phyloP scores from a whole-genome alignment of 495 filamentous ascomycete genomes.

The Trichoderma orchidacearum region DNA sequence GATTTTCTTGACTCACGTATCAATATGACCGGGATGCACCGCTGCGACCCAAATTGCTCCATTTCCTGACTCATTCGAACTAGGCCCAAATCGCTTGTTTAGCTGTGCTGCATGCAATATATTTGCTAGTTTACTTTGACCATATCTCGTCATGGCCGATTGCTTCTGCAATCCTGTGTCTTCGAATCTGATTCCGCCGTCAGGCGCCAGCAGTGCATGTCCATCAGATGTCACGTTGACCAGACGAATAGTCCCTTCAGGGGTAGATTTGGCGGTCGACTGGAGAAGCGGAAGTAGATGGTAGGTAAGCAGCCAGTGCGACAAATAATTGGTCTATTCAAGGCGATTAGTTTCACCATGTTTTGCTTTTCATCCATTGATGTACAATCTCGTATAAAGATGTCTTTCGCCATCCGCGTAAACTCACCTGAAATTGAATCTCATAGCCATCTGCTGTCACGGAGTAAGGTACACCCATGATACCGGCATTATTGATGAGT shows the following conservation, averaged over 20 bases:
- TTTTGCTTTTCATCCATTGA: no score
- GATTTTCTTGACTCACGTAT: conserved; percentile 1
- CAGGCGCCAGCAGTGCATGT: conserved; percentile 13
- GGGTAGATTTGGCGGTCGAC: conserved; percentile 10
- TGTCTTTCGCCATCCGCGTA: not conserved
- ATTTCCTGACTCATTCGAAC: conserved; percentile 6
- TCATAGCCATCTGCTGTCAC: conserved; percentile 35
- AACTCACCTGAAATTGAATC: conserved; percentile 21
- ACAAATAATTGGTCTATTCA: conserved; percentile 27
- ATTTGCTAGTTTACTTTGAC: conserved; percentile 11
- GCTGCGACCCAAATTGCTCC: conserved; percentile 24
- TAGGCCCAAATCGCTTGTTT: conserved; percentile 20
- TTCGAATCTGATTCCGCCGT: conserved; percentile 21
- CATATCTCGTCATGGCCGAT: conserved; percentile 7
- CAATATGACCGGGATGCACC: conserved; percentile 26
- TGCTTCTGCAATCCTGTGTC: conserved; percentile 9
- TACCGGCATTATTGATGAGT: conserved; percentile 18
- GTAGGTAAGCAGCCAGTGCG: conserved; percentile 29
- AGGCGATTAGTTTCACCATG: not conserved
- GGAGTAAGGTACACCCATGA: conserved; percentile 13
- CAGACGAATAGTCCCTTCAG: conserved; percentile 20
- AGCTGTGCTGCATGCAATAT: conserved; percentile 18
- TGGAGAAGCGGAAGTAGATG: conserved; percentile 23
- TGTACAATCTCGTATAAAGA: not conserved
- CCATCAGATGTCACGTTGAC: conserved; percentile 25